Conservation (phyloP, 2,329 filamentous ascomycete species). For the Fusarium marasasianum region DNA sequence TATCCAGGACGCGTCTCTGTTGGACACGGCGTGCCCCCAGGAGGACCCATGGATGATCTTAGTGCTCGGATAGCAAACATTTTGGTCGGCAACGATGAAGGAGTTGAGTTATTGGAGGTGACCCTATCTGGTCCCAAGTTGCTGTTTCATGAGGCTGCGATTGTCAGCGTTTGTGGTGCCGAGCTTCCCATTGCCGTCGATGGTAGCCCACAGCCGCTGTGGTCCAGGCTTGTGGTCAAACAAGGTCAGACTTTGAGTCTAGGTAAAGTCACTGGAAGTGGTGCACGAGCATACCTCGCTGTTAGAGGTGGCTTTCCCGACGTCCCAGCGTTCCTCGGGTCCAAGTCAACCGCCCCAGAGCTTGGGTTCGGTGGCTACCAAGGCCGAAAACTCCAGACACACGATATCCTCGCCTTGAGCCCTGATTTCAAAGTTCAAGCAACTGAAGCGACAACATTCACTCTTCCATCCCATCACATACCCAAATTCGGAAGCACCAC, state of each 20-base stretch:
- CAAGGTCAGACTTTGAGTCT: background rate
- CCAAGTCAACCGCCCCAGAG: slow-evolving; percentile 67
- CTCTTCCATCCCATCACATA: background rate
- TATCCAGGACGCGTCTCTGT: background rate
- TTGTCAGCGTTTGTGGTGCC: background rate
- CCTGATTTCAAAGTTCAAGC: background rate
- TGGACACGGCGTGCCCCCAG: background rate
- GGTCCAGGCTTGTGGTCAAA: background rate
- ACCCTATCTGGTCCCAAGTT: background rate
- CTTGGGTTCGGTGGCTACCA: slow-evolving; percentile 69
- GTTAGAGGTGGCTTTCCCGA: slow-evolving; percentile 38
- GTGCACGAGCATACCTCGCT: background rate
- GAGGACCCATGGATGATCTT: background rate
- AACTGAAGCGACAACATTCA: background rate
- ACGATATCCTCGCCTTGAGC: slow-evolving; percentile 26
- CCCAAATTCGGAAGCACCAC: background rate
- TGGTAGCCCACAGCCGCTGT: background rate
- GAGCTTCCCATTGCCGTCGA: background rate
- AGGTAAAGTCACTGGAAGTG: background rate
- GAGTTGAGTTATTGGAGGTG: background rate
- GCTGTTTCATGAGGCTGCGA: background rate
- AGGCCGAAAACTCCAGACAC: slow-evolving; percentile 61
- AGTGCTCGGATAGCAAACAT: background rate
- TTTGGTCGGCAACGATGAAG: background rate
- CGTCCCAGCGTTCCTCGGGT: slow-evolving; percentile 66